phyloP scores from a whole-genome alignment of 148 eudicot genomes.

The Dysphania ambrosioides region DNA sequence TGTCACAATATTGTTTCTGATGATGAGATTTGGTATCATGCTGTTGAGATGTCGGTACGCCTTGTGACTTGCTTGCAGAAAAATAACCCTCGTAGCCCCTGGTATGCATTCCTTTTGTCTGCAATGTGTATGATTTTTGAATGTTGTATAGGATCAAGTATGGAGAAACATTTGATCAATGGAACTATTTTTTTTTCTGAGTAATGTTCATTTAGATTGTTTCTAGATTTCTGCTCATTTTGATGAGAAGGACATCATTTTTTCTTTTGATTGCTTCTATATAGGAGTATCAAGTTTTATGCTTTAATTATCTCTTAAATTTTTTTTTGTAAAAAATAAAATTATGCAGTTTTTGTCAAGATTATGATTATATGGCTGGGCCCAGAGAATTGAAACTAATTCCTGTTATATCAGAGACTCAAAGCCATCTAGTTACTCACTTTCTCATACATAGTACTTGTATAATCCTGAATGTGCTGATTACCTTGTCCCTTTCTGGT shows the following conservation, averaged over 20 bases:
- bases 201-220: neutral
- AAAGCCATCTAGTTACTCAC: neutral
- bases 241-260: neutral
- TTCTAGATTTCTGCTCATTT: slow-evolving; percentile 3
- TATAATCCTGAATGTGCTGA: neutral
- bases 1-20: slow-evolving; percentile 76
- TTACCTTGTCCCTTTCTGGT: neutral
- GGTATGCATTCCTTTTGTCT: slow-evolving; percentile 41
- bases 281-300: neutral
- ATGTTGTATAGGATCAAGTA: slow-evolving; percentile 9
- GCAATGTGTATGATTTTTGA: neutral
- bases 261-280: neutral
- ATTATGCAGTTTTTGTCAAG: neutral
- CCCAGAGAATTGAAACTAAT: neutral
- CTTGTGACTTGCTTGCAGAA: slow-evolving; percentile 53
- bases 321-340: too few relatives aligned
- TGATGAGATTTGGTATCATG: slow-evolving; percentile 85
- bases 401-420: neutral
- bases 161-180: slow-evolving; percentile 8
- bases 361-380: neutral
- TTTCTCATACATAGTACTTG: neutral
- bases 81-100: slow-evolving; percentile 86
- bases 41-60: slow-evolving; percentile 89
- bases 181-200: neutral
- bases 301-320: neutral